Conservation (phyloP, 495 filamentous ascomycete genomes). For the Podospora comata region DNA sequence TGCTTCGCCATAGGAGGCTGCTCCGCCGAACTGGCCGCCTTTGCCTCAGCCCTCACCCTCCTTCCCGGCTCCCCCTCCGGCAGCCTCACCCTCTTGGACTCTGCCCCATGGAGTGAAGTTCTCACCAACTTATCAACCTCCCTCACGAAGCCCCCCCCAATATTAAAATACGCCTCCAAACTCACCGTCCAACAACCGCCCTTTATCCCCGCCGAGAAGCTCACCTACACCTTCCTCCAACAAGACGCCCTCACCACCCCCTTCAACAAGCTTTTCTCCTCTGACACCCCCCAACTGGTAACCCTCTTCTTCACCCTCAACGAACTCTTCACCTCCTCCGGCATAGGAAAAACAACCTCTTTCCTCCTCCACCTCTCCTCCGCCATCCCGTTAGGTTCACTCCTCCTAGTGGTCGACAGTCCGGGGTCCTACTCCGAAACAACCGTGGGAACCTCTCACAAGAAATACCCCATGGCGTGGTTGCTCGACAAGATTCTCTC, state of each 20-base stretch:
- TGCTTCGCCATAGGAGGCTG: constrained; percentile 80
- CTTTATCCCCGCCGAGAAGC: constrained; percentile 34
- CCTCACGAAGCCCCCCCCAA: constrained; percentile 45
- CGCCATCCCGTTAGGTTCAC: constrained; percentile 51
- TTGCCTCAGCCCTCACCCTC: constrained; percentile 60
- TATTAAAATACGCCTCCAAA: constrained; percentile 56
- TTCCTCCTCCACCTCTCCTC: constrained; percentile 67
- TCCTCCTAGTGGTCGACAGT: constrained; percentile 87
- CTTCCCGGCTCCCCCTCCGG: constrained; percentile 32
- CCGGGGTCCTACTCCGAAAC: constrained; percentile 88
- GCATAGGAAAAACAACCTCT: constrained; percentile 66
- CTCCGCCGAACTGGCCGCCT: constrained; percentile 77
- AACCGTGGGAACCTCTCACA: constrained; percentile 56
- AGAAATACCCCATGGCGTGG: constrained; percentile 90
- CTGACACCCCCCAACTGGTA: constrained; percentile 47
- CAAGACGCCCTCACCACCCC: constrained; percentile 59
- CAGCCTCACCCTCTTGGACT: constrained; percentile 66
- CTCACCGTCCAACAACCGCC: constrained; percentile 38
- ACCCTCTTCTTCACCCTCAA: constrained; percentile 96
- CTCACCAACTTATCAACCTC: constrained; percentile 48
- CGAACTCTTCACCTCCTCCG: constrained; percentile 77
- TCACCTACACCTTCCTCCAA: constrained; percentile 54
- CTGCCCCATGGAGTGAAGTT: constrained; percentile 69
- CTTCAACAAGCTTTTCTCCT: constrained; percentile 41
- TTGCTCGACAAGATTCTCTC: constrained; percentile 76